These are phyloP conservation scores for Kodamaea fukazawae DNA, from an alignment of 805 yeast genomes.

Conservation along the genomic window DNA sequence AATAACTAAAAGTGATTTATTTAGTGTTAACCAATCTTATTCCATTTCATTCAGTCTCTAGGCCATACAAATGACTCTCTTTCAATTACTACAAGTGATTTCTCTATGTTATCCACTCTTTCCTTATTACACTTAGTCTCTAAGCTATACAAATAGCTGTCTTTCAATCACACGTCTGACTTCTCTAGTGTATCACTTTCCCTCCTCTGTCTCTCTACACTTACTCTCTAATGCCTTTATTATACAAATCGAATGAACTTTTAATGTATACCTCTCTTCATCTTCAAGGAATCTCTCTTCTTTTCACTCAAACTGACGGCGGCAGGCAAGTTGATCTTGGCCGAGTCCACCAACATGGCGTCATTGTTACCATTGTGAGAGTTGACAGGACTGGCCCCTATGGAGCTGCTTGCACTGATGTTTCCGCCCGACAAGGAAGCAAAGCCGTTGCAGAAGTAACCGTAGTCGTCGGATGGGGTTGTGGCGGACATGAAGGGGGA, in stretches of 20 bases:
- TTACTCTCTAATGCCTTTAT: background rate
- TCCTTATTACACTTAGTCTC: too few relatives aligned
- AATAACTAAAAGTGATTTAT: too few relatives aligned
- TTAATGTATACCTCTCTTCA: slow-evolving; percentile 44
- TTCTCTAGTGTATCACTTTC: too few relatives aligned
- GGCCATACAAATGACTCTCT: too few relatives aligned
- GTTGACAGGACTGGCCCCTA: slow-evolving; percentile 16
- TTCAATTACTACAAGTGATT: too few relatives aligned
- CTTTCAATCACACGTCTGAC: too few relatives aligned
- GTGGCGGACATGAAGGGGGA: slow-evolving; percentile 43
- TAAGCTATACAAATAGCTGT: too few relatives aligned
- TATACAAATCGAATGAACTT: background rate
- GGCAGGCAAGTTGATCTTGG: slow-evolving; percentile 25
- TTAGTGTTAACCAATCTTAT: too few relatives aligned
- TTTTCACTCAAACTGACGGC: slow-evolving; percentile 41
- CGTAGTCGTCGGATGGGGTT: slow-evolving; percentile 35
- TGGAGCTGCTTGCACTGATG: slow-evolving; percentile 10
- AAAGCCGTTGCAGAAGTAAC: slow-evolving; percentile 24
- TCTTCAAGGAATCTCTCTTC: slow-evolving; percentile 43
- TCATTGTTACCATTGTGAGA: slow-evolving; percentile 11
- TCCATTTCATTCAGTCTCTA: too few relatives aligned
- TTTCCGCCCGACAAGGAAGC: slow-evolving; percentile 8
- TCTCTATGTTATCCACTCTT: too few relatives aligned
- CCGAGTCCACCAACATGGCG: slow-evolving; percentile 13
- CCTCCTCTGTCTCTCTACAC: too few relatives aligned